These are phyloP conservation scores for Tillandsia leiboldiana DNA, from an alignment of 176 grass and related monocot genomes.

Conservation along the genomic window DNA sequence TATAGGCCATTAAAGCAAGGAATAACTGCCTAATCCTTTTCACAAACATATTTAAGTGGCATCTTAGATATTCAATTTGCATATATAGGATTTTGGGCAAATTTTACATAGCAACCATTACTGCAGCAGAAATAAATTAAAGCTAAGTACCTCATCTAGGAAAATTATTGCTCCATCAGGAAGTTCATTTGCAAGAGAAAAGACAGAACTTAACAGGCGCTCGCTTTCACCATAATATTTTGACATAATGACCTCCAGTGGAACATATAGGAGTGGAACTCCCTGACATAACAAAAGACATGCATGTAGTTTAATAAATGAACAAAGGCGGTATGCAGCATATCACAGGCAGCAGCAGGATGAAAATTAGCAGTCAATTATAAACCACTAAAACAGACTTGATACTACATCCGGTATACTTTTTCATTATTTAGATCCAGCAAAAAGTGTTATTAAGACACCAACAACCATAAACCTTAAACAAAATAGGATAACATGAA, in stretches of 20 bases:
- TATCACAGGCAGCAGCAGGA: slow-evolving; percentile 2
- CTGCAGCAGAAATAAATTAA: neutral
- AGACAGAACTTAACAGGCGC: slow-evolving; percentile 71
- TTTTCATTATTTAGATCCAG: too few relatives aligned
- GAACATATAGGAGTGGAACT: slow-evolving; percentile 87
- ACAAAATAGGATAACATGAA: too few relatives aligned
- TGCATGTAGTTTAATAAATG: slow-evolving; percentile 10
- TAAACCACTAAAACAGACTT: neutral
- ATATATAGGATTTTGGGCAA: neutral
- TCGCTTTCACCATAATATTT: slow-evolving; percentile 99
- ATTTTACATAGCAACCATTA: neutral
- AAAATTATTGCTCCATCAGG: slow-evolving; percentile 89
- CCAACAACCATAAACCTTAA: too few relatives aligned
- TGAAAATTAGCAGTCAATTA: neutral
- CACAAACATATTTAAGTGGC: neutral
- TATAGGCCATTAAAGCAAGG: neutral
- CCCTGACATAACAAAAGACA: slow-evolving; percentile 39
- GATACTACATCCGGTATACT: neutral
- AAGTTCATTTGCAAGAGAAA: slow-evolving; percentile 94
- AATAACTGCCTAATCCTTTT: neutral
- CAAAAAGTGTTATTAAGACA: too few relatives aligned
- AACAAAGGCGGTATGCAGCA: neutral
- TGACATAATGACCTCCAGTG: slow-evolving; percentile 88
- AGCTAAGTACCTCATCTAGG: slow-evolving; percentile 66
- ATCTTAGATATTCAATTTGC: neutral